Evolutionary conservation across 2,329 filamentous ascomycete genomes (phyloP).

Genomic region (Colletotrichum magnum): DNA sequence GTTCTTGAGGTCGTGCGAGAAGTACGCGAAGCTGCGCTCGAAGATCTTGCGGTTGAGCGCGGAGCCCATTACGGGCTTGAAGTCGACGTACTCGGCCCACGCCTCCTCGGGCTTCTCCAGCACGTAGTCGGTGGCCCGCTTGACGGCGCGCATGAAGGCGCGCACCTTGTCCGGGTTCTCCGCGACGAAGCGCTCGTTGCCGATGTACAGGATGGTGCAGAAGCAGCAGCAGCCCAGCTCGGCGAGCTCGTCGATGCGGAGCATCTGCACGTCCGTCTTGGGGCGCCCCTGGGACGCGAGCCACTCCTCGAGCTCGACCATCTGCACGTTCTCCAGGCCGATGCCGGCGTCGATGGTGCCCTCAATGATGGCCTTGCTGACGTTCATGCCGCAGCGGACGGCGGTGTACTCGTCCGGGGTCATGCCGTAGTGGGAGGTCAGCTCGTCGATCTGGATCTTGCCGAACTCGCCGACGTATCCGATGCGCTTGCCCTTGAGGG

Average conservation of each 20-base stretch:
- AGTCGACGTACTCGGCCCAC: slow-evolving; percentile 78
- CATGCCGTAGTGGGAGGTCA: slow-evolving; percentile 85
- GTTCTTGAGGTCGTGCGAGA: slow-evolving; percentile 81
- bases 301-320: slow-evolving; percentile 87
- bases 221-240: slow-evolving; percentile 88
- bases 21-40: slow-evolving; percentile 83
- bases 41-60: slow-evolving; percentile 83
- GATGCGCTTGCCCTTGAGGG: slow-evolving; percentile 82
- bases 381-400: slow-evolving; percentile 86
- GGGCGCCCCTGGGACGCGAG: slow-evolving; percentile 73
- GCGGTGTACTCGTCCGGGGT: slow-evolving; percentile 80
- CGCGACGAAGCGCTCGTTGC: slow-evolving; percentile 79
- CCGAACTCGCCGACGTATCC: slow-evolving; percentile 87
- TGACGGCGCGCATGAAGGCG: slow-evolving; percentile 80
- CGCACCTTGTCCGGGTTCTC: slow-evolving; percentile 75
- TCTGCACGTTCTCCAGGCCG: slow-evolving; percentile 85
- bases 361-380: slow-evolving; percentile 81
- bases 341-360: slow-evolving; percentile 82
- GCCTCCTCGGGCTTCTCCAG: slow-evolving; percentile 73
- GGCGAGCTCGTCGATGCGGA: slow-evolving; percentile 84
- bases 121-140: slow-evolving; percentile 81
- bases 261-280: slow-evolving; percentile 81
- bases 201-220: slow-evolving; percentile 86
- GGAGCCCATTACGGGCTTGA: slow-evolving; percentile 80
- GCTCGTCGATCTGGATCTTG: slow-evolving; percentile 87